Percentiles rank a stretch among this genome's conserved stretches.
Evolutionary conservation across 2,329 filamentous ascomycete species (phyloP).

Genomic region (Epicoccum sorghinum): DNA sequence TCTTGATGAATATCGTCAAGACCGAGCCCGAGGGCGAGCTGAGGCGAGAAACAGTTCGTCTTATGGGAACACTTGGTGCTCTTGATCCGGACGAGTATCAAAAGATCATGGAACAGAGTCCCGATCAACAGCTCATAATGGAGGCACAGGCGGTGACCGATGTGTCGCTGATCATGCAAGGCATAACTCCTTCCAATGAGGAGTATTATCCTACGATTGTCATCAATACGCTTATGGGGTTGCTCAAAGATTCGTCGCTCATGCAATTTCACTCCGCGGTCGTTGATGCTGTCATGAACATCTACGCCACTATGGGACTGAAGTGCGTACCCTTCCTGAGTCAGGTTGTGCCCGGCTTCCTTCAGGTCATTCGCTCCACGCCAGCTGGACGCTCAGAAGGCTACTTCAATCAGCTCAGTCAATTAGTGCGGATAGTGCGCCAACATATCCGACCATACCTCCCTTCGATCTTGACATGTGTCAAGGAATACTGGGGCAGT

Average conservation of each 20-base stretch:
- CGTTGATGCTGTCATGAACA: constrained; percentile 98
- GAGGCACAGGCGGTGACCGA: constrained; percentile 79
- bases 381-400: constrained; percentile 81
- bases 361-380: constrained; percentile 84
- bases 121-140: constrained; percentile 75
- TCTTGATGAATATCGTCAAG: constrained; percentile 92
- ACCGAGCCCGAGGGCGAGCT: constrained; percentile 86
- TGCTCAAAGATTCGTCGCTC: constrained; percentile 88
- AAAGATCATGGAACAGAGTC: constrained; percentile 87
- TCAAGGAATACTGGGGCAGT: constrained; percentile 89
- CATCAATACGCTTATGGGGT: constrained; percentile 91
- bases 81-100: constrained; percentile 96
- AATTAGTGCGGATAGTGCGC: constrained; percentile 90
- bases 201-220: constrained; percentile 99
- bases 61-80: constrained; percentile 94
- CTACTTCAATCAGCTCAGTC: constrained; percentile 96
- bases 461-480: constrained; percentile 81
- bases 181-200: constrained; percentile 92
- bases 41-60: constrained; percentile 91
- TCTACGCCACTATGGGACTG: constrained; percentile 93
- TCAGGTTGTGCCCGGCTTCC: constrained; percentile 92
- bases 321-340: constrained; percentile 96
- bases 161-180: constrained; percentile 97
- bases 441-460: constrained; percentile 95
- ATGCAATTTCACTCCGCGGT: constrained; percentile 90